Evolutionary conservation across 2,329 filamentous ascomycete species (phyloP).

Genomic region (Sclerotinia nivalis): DNA sequence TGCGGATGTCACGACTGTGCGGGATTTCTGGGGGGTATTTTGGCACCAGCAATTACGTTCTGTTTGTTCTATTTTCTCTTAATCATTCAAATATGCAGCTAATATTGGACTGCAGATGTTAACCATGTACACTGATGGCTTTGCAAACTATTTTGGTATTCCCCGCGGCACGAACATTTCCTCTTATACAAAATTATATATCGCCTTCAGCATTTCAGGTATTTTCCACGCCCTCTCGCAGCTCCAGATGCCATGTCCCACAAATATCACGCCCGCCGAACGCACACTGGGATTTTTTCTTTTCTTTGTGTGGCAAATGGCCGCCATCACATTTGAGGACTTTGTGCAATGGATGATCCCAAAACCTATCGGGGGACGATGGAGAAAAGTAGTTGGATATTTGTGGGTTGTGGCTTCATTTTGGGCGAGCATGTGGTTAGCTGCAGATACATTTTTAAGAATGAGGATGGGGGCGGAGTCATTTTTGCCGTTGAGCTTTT

Average conservation of each 20-base stretch:
- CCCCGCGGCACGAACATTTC: conserved; percentile 17
- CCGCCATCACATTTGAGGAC: conserved; percentile 21
- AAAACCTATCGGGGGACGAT: not conserved
- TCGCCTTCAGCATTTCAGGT: conserved; percentile 12
- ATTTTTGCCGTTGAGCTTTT: too few species aligned
- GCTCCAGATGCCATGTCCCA: not conserved
- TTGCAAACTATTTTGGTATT: conserved; percentile 10
- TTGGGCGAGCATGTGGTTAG: too few species aligned
- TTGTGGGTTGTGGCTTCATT: not conserved
- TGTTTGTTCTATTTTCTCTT: conserved; percentile 1
- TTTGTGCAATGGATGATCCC: conserved; percentile 10
- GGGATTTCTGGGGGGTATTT: conserved; percentile 18
- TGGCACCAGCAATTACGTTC: conserved; percentile 22
- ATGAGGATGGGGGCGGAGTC: too few species aligned
- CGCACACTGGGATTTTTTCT: conserved; percentile 2
- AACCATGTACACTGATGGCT: conserved; percentile 2
- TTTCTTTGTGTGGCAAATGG: conserved; percentile 21
- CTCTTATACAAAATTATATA: conserved; percentile 15
- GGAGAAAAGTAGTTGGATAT: not conserved
- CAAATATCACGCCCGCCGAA: conserved; percentile 11
- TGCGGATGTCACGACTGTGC: conserved; percentile 6
- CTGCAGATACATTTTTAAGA: too few species aligned
- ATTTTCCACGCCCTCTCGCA: not conserved
- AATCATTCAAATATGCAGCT: too few species aligned
- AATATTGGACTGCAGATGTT: too few species aligned